Evolutionary conservation across 169 alveolate species (phyloP).

Genomic region (Plasmodium malariae): DNA sequence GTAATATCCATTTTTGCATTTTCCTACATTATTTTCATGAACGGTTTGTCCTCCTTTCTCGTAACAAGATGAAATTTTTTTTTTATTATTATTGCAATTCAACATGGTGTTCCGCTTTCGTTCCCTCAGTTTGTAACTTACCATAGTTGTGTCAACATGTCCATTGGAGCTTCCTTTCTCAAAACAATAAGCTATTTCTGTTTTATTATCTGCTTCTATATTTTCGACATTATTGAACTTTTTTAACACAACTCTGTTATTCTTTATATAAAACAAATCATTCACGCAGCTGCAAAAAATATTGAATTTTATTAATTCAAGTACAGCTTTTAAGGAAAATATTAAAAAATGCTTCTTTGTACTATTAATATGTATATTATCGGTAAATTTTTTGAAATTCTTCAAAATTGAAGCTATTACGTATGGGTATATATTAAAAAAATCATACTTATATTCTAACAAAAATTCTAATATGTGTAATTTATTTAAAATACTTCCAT

Average conservation of each 20-base stretch:
- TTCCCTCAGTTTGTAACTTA: not conserved
- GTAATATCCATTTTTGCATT: not conserved
- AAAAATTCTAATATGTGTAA: constrained; percentile 29
- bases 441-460: constrained; percentile 18
- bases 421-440: constrained; percentile 59
- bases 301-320: constrained; percentile 31
- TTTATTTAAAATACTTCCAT: constrained; percentile 18
- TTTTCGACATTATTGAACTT: not conserved
- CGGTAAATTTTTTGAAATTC: not conserved
- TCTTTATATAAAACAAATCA: constrained; percentile 18
- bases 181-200: not conserved
- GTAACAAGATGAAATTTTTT: too few species aligned
- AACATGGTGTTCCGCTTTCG: too few species aligned
- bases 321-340: not conserved
- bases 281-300: constrained; percentile 40
- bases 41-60: not conserved
- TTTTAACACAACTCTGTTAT: constrained; percentile 22
- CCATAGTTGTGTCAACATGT: not conserved
- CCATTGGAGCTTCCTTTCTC: not conserved
- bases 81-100: too few species aligned
- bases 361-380: not conserved
- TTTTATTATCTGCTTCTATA: not conserved
- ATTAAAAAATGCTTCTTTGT: constrained; percentile 10
- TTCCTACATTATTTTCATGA: not conserved
- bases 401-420: constrained; percentile 21